Evolutionary conservation across 2,329 filamentous ascomycete genomes (phyloP).

Genomic region (Ceratocystis colombiana): DNA sequence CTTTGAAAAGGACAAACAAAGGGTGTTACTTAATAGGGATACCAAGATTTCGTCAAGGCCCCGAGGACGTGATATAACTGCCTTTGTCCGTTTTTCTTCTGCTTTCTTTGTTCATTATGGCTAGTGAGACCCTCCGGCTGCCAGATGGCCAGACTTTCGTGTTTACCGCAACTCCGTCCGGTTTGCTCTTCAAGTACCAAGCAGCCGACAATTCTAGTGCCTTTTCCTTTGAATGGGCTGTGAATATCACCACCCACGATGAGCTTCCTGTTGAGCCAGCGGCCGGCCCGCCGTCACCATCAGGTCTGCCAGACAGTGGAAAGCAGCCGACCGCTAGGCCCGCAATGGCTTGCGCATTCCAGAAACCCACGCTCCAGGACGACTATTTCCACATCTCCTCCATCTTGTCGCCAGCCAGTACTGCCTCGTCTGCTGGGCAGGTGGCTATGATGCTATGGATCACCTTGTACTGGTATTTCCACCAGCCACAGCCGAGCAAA

Average conservation of each 20-base stretch:
- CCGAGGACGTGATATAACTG: too few relatives aligned
- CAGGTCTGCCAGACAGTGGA: background rate
- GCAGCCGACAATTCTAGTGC: constrained; percentile 60
- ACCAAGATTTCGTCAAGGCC: too few relatives aligned
- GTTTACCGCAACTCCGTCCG: constrained; percentile 80
- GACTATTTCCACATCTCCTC: constrained; percentile 88
- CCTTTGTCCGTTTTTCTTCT: background rate
- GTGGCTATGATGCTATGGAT: constrained; percentile 97
- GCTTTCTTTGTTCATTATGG: background rate
- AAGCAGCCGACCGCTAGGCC: background rate
- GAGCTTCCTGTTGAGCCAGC: constrained; percentile 22
- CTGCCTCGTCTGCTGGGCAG: constrained; percentile 75
- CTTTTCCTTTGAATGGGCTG: constrained; percentile 81
- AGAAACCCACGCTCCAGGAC: constrained; percentile 60
- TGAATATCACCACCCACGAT: constrained; percentile 66
- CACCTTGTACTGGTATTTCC: constrained; percentile 94
- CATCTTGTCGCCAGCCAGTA: constrained; percentile 71
- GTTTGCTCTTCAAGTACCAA: constrained; percentile 77
- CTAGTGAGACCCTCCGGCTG: constrained; percentile 49
- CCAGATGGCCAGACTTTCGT: constrained; percentile 80
- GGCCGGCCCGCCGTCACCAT: background rate
- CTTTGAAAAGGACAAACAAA: background rate
- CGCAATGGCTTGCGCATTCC: constrained; percentile 40
- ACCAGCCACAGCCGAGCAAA: constrained; percentile 63
- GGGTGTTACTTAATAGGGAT: background rate